Evolutionary conservation across 2,329 filamentous ascomycete species (phyloP).

Genomic region (Pleomassaria siparia): DNA sequence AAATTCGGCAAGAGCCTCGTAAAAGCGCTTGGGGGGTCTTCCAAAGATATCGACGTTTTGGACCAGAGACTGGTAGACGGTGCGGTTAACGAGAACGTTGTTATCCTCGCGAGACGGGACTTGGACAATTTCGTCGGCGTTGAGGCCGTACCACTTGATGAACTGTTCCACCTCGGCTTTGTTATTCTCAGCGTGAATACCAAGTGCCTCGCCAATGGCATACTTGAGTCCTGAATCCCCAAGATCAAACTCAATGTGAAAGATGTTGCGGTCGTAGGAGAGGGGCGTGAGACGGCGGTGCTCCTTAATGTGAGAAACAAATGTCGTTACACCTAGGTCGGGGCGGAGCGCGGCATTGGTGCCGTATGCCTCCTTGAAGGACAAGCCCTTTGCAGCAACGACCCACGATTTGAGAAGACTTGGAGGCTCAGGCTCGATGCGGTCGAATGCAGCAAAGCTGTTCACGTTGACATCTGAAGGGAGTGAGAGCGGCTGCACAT

Average conservation of each 20-base stretch:
- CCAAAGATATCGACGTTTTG: constrained; percentile 98
- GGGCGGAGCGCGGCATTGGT: constrained; percentile 75
- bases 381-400: constrained; percentile 79
- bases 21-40: constrained; percentile 96
- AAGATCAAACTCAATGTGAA: constrained; percentile 99
- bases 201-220: constrained; percentile 94
- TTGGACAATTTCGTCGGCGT: constrained; percentile 83
- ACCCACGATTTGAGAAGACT: constrained; percentile 75
- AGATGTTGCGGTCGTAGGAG: constrained; percentile 97
- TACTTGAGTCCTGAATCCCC: constrained; percentile 89
- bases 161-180: constrained; percentile 76
- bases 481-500: constrained; percentile 54
- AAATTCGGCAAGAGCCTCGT: constrained; percentile 86
- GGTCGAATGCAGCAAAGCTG: constrained; percentile 81
- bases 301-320: constrained; percentile 87
- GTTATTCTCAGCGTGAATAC: constrained; percentile 95
- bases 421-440: constrained; percentile 69
- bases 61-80: constrained; percentile 84
- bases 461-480: constrained; percentile 69
- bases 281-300: constrained; percentile 87
- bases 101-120: constrained; percentile 82
- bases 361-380: constrained; percentile 92
- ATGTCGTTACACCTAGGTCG: constrained; percentile 82
- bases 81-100: constrained; percentile 77
- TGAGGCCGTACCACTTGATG: constrained; percentile 85